Base-by-base conservation (phyloP, 768 basidiomycete genomes). In the Boletus vermiculosoides region DNA sequence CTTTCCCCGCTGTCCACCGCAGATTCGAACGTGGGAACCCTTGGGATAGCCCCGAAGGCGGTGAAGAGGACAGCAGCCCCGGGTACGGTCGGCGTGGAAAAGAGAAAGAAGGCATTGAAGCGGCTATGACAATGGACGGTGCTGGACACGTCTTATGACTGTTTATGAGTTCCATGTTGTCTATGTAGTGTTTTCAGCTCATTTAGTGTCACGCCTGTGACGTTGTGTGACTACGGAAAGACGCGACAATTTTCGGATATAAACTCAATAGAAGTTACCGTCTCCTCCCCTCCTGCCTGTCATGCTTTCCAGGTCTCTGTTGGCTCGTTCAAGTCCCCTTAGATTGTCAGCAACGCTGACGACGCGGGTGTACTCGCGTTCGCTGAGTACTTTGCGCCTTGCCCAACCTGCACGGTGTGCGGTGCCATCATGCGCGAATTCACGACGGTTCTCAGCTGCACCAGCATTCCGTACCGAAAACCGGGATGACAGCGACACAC, bases 81-180 rank as follows among this genome's bases (percentile, higher is more conserved):
- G 0, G 79, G 80, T 1, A 75, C 73, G 12, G 80, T 78, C 3
- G 84, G 84, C 2, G 83, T 82, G 4, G 90, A 92, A 74, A 93
- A 93, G 76, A 78, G 92, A 71, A 93, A 93, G 81, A 93, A 92
- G 78, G 92, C 91, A 5, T 73, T 93, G 63, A 93, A 90, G 74
- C 78, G 91, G 60, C 73, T 93, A 71, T 93, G 64, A 73, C 15
- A 31, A 42, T 40, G 52, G 48, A 55, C 20, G 11, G 42, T 54
- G 40, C 56, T 31, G 54, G 57, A 46, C 52, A 48, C 25, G 18
- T 42, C 44, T 46, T 4, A 52, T 37, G 55, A 36, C 8, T 45
- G 18, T 20, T 40, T 50, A 48, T 48, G 22, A 34, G 20, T 22
- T 30, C 9, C 33, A 28, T 7, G 0, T 12, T 58, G 34, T 58